Evolutionary conservation across 2,329 filamentous ascomycete species (phyloP), one percentile per base, ranked within the genome.

Genomic region (Neonectria sp.): DNA sequence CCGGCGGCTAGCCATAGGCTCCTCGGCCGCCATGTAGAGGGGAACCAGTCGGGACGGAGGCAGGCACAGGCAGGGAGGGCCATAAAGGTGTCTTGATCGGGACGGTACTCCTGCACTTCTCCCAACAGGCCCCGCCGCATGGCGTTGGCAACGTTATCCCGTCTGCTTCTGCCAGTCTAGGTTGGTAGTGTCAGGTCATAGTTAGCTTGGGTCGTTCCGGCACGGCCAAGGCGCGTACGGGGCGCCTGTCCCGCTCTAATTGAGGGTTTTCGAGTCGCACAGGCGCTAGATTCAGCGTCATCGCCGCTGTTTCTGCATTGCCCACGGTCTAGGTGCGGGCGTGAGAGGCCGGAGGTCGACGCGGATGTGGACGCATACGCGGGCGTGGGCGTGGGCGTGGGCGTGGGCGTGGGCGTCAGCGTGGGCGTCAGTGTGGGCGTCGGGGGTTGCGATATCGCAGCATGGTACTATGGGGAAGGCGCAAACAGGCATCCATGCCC

Each of bases 221-320:
- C 35, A 29, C 45, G 63, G 57, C 57, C 52, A 35, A 57, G 53
- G 63, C 63, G 63, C 57, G 63, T 61, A 60, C 45, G 27, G 51
- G 63, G 63, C 57, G 57, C 53, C 63, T 65, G 57, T 60, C 37
- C 43, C 46, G 45, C 35, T 59, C 55, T 55, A 12, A 35, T 25
- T 24, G 33, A 56, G n/a, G 43, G 48, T 43, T 56, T 56, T 62
- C 60, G 49, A 57, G 63, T 65, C 40, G 57, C 45, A 65, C 63
- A 65, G 60, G 45, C 57, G 63, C 57, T 65, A 57, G 58, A 57
- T 65, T 61, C 49, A 55, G 37, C 58, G 59, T 40, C 49, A 55
- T 40, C 52, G 63, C 27, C 51, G 51, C 51, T 45, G 31, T 61
- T 56, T 61, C 57, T 61, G 53, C 57, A 61, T 45, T 46, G 55